Percentiles rank a stretch among this genome's conserved stretches.
phyloP scores from a whole-genome alignment of 305 asterid species.

The Fraxinus nigra region DNA sequence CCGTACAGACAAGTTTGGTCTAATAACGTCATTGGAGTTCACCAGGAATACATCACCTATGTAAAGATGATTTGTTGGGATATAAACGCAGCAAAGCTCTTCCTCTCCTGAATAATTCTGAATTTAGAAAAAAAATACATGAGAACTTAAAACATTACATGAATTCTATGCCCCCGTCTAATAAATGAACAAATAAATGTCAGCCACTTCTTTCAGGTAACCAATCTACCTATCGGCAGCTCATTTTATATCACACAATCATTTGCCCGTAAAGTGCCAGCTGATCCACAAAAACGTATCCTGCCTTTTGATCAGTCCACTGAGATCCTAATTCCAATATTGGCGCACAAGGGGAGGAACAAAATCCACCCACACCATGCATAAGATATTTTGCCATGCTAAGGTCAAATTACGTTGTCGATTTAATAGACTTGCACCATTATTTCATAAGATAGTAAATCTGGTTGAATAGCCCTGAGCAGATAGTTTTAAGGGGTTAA shows the following conservation, averaged over 20 bases:
- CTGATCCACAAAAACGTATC: not conserved
- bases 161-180: not conserved
- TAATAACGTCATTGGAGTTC: not conserved
- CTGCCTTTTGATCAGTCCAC: not conserved
- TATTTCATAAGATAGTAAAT: not conserved
- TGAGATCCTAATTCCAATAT: not conserved
- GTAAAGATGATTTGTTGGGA: constrained; percentile 3
- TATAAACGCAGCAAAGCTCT: constrained; percentile 2
- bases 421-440: not conserved
- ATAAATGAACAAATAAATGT: not conserved
- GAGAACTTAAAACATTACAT: not conserved
- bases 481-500: not conserved
- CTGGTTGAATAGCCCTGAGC: not conserved
- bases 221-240: not conserved
- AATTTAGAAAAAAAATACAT: not conserved
- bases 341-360: not conserved
- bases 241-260: not conserved
- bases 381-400: not conserved
- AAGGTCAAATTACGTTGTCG: not conserved
- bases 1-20: constrained; percentile 5
- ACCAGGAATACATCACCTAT: constrained; percentile 7
- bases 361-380: not conserved
- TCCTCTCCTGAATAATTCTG: not conserved
- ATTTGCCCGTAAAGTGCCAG: not conserved
- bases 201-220: not conserved